Base-by-base conservation (phyloP, 352 stramenopile species). In the Pythium monospermum region DNA sequence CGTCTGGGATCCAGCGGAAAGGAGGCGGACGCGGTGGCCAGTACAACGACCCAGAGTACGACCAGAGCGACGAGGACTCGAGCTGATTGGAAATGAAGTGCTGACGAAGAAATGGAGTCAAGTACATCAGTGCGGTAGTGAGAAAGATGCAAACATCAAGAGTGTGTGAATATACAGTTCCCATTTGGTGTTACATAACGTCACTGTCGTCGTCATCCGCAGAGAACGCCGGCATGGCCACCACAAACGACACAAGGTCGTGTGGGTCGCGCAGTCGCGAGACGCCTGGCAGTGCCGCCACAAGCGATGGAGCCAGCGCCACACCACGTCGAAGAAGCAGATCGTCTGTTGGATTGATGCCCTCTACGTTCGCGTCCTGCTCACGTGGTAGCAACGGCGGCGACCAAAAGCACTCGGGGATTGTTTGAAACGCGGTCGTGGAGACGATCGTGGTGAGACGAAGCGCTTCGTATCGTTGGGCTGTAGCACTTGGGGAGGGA, bases 31-130 rank as follows among this genome's bases (percentile, higher is more conserved):
- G 48, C 12, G 48, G 55, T 25, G 55, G 64, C 19, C 69, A 64
- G 37, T 87, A 85, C 43, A 66, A 85, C 39, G 78, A 90, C 54
- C 76, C 77, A 0, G 81, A 92, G 61, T 87, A 85, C 57, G 81
- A 92, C 43, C 61, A 76, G 22, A 92, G 78, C 51, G 81, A 92
- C 47, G 81, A 92, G 19, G 78, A 92, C 39, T 90, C 78, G 55
- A 87, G 64, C 48, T 90, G 59, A 70, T n/a, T n/a, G n/a, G n/a
- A n/a, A n/a, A n/a, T n/a, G n/a, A n/a, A n/a, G 23, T 12, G 25
- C 23, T 47, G 19, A 33, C n/a, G 19, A 8, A 43, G n/a, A n/a
- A n/a, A n/a, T n/a, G n/a, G n/a, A n/a, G n/a, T n/a, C n/a, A n/a
- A n/a, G n/a, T n/a, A n/a, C n/a, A n/a, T n/a, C n/a, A n/a, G n/a